Evolutionary conservation across 768 basidiomycete species (phyloP).

Genomic region (Boletus reticulatus): DNA sequence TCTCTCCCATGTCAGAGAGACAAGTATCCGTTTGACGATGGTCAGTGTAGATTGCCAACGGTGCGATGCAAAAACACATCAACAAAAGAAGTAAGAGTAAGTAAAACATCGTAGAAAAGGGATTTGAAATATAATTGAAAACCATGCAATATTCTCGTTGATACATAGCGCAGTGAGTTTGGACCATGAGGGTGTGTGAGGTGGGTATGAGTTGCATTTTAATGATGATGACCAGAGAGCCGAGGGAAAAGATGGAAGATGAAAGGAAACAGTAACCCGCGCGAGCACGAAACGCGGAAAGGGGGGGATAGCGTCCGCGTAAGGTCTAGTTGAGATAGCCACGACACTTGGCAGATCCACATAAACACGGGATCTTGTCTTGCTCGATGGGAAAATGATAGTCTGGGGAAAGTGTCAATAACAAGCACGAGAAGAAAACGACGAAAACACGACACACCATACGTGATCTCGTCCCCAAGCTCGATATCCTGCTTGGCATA

Average conservation of each 20-base stretch:
- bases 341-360: conserved; percentile 87
- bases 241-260: neutral
- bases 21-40: neutral
- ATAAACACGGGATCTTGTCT: conserved; percentile 93
- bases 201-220: conserved; percentile 23
- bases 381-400: conserved; percentile 99
- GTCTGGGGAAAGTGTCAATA: conserved; percentile 46
- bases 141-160: conserved; percentile 26
- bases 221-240: conserved; percentile 7
- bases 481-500: conserved; percentile 97
- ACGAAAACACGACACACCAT: conserved; percentile 58
- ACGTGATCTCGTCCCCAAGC: conserved; percentile 96
- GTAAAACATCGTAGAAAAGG: neutral
- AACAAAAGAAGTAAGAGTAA: too few species aligned
- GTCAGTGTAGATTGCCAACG: conserved; percentile 19
- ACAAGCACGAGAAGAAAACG: neutral
- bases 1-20: too few species aligned
- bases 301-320: neutral
- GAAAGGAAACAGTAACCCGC: neutral
- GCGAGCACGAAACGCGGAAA: neutral
- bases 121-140: neutral
- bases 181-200: conserved; percentile 10
- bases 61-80: conserved; percentile 4
- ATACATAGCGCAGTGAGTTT: conserved; percentile 32
- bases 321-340: conserved; percentile 86